Evolutionary conservation across 2,329 filamentous ascomycete species (phyloP).

Genomic region (Bipolaris oryzae): DNA sequence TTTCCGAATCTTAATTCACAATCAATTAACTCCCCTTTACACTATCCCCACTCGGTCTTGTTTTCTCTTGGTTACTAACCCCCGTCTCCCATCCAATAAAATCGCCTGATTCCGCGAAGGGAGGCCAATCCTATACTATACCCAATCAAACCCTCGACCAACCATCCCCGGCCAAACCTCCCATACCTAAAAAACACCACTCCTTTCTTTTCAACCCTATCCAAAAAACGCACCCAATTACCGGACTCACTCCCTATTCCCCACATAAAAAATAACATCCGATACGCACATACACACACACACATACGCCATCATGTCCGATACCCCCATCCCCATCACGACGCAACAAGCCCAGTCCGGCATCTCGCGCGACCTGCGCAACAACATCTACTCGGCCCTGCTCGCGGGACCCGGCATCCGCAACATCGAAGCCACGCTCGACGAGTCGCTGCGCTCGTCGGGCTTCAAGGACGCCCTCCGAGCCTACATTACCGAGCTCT

Average conservation of each 20-base stretch:
- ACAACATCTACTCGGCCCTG: constrained; percentile 54
- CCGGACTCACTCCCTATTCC: background rate
- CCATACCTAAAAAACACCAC: background rate
- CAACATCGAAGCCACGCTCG: constrained; percentile 61
- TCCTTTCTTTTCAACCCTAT: background rate
- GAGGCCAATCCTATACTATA: too few species aligned
- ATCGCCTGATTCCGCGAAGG: background rate
- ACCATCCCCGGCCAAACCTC: background rate
- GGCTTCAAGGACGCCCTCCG: constrained; percentile 65
- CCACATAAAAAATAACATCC: background rate
- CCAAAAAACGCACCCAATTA: background rate
- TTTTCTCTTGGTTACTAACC: background rate
- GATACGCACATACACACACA: background rate
- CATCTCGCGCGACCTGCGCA: constrained; percentile 49
- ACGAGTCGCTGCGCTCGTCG: constrained; percentile 61
- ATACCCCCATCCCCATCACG: constrained; percentile 33
- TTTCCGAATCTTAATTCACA: too few species aligned
- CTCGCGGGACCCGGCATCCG: constrained; percentile 58
- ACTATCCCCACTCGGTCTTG: background rate
- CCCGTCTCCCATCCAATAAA: background rate
- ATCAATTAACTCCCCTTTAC: constrained; percentile 3
- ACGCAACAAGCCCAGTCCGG: constrained; percentile 50
- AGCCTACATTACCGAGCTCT: constrained; percentile 60
- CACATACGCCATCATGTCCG: constrained; percentile 4
- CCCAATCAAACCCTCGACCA: background rate